phyloP scores from a whole-genome alignment of 1,284 basidiomycete genomes.

The Ganoderma lingzhi region DNA sequence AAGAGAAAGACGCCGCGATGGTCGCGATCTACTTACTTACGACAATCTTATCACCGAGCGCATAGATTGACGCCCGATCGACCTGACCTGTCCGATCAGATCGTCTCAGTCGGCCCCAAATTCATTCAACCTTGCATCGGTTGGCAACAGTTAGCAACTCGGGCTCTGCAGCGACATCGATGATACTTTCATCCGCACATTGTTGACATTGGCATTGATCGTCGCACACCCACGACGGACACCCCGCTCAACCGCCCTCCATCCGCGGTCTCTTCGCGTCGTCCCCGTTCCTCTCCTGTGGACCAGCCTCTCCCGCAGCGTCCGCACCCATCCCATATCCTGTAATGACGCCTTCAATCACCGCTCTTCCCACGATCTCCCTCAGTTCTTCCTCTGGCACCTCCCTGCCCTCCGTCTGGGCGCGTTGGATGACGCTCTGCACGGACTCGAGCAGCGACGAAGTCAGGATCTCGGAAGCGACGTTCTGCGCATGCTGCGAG shows the following conservation, averaged over 20 bases:
- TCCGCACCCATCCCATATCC: constrained; percentile 60
- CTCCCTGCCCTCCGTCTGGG: constrained; percentile 68
- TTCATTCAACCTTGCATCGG: not conserved
- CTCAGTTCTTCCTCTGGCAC: constrained; percentile 64
- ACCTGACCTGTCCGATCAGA: constrained; percentile 10
- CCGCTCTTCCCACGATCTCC: constrained; percentile 62
- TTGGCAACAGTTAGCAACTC: not conserved
- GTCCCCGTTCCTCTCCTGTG: constrained; percentile 32
- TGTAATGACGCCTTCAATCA: constrained; percentile 65
- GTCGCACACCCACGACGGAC: not conserved
- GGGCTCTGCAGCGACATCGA: not conserved
- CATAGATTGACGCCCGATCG: constrained; percentile 12
- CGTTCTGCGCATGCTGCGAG: constrained; percentile 75
- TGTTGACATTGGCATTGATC: not conserved
- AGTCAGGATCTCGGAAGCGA: constrained; percentile 75
- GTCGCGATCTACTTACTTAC: constrained; percentile 1
- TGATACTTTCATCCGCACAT: not conserved
- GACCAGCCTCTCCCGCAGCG: constrained; percentile 24
- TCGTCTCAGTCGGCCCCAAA: not conserved
- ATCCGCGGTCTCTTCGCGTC: constrained; percentile 42
- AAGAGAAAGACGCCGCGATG: not conserved
- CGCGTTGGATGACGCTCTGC: constrained; percentile 70
- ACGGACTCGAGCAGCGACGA: constrained; percentile 72
- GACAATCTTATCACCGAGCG: constrained; percentile 15
- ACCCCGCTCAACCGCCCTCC: constrained; percentile 34